Conservation (phyloP, 2,329 filamentous ascomycete species). For the Aspergillus sp. region DNA sequence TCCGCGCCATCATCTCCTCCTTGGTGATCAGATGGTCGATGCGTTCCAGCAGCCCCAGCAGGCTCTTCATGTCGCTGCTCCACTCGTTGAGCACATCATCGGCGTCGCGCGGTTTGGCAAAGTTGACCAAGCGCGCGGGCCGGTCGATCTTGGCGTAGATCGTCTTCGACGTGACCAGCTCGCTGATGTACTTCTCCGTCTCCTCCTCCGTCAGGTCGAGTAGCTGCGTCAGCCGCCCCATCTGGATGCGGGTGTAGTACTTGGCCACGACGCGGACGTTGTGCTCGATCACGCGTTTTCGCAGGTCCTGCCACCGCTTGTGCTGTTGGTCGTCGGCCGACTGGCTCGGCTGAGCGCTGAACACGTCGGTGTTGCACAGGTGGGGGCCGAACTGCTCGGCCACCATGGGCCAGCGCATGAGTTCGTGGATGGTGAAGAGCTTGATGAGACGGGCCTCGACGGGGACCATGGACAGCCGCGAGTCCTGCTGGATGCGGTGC, state of each 20-base stretch:
- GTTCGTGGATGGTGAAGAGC: slow-evolving; percentile 89
- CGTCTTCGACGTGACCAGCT: slow-evolving; percentile 94
- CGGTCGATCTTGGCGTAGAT: slow-evolving; percentile 97
- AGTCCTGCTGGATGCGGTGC: slow-evolving; percentile 84
- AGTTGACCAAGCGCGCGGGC: slow-evolving; percentile 86
- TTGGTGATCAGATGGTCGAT: slow-evolving; percentile 99
- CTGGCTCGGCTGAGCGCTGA: slow-evolving; percentile 62
- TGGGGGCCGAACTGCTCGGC: slow-evolving; percentile 84
- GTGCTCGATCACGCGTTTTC: slow-evolving; percentile 98
- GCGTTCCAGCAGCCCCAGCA: slow-evolving; percentile 78
- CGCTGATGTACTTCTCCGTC: slow-evolving; percentile 98
- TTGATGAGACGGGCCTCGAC: slow-evolving; percentile 84
- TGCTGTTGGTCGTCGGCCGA: slow-evolving; percentile 75
- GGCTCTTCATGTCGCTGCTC: slow-evolving; percentile 96
- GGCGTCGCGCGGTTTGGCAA: slow-evolving; percentile 89
- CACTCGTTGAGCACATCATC: slow-evolving; percentile 98
- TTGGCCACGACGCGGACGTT: slow-evolving; percentile 97
- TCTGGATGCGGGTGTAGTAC: slow-evolving; percentile 97
- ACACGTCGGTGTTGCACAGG: slow-evolving; percentile 85
- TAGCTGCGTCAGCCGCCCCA: slow-evolving; percentile 83
- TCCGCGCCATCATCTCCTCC: slow-evolving; percentile 99
- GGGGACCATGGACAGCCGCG: slow-evolving; percentile 73
- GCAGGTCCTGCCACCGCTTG: slow-evolving; percentile 87
- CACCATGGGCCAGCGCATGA: slow-evolving; percentile 98
- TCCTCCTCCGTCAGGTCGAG: slow-evolving; percentile 91